Conservation (phyloP, 148 eudicot species). For the Amaranthus hypochondriacus region DNA sequence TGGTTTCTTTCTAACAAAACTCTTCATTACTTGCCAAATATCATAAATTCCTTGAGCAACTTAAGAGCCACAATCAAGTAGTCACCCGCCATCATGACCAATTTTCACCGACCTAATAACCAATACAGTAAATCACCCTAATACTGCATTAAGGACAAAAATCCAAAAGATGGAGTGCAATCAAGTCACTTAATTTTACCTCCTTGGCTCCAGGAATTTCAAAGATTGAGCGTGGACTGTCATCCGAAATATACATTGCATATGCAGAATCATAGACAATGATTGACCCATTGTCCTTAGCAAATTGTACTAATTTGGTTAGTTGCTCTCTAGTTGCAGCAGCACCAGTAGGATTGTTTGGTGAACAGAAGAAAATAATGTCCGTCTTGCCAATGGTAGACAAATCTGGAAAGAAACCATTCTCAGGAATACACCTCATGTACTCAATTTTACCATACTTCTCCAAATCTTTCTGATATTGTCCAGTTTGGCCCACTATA, state of each 20-base stretch:
- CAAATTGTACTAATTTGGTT: constrained; percentile 68
- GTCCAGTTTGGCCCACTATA: constrained; percentile 83
- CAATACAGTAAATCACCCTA: background rate
- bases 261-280: constrained; percentile 92
- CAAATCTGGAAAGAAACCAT: constrained; percentile 87
- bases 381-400: constrained; percentile 67
- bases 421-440: constrained; percentile 91
- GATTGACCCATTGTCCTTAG: constrained; percentile 86
- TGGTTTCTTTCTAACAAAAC: no score
- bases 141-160: background rate
- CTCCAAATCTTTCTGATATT: constrained; percentile 58
- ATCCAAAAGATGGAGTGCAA: background rate
- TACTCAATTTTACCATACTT: constrained; percentile 79
- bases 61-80: background rate
- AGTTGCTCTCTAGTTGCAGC: constrained; percentile 88
- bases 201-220: constrained; percentile 95
- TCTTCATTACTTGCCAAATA: no score
- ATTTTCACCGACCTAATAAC: background rate
- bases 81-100: background rate
- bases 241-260: constrained; percentile 87
- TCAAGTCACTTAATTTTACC: constrained; percentile 26
- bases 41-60: no score
- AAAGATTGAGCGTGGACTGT: constrained; percentile 73
- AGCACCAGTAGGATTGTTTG: constrained; percentile 96
- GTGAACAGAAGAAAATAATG: constrained; percentile 89